Base-by-base conservation (phyloP, 2,329 filamentous ascomycete species). In the Hymenoscyphus fructigenus region DNA sequence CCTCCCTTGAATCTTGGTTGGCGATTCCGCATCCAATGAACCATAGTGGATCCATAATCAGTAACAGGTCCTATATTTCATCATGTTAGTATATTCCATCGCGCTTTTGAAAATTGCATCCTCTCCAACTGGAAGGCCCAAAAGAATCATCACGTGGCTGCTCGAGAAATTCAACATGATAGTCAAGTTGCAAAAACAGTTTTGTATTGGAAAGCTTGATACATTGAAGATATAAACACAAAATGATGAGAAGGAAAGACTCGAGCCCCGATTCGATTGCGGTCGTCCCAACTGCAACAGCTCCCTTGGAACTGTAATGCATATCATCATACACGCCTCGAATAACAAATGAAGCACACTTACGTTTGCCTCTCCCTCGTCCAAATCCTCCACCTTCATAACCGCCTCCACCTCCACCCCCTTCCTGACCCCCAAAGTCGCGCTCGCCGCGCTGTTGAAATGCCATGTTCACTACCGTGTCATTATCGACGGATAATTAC, bases 11-110 rank as follows among this genome's bases (percentile, higher is more conserved):
- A 94, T 70, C 88, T 88, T 32, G 91, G 89, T 72, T 88, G 85
- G 64, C 94, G 88, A 74, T 92, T 87, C 74, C 91, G 90, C 85
- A 96, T 92, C 91, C 92, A 99, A 78, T 96, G 91, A 61, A 91
- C 89, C 76, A 96, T 86, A 10, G 92, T 95, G 28, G 93, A 90
- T 73, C 92, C 91, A 84, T 97, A 97, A 78, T 97, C 93, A 56
- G 93, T 97, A 15, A 96, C 92, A 56, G 93, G 91, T 69, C 93
- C 92, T 96, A 67, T 15, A 15, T 17, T 58, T 34, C 17, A 53
- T 9, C 5, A 26, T 62, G 63, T 63, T 56, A 57, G 61, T 55
- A 26, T 34, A n/a, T 7, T 59, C 5, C 20, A 32, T 26, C 38
- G 36, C 10, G 12, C 20, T 23, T 20, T 50, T 7, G 20, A 50